Evolutionary conservation across 208 protist species (phyloP).

Genomic region (Leishmania major): DNA sequence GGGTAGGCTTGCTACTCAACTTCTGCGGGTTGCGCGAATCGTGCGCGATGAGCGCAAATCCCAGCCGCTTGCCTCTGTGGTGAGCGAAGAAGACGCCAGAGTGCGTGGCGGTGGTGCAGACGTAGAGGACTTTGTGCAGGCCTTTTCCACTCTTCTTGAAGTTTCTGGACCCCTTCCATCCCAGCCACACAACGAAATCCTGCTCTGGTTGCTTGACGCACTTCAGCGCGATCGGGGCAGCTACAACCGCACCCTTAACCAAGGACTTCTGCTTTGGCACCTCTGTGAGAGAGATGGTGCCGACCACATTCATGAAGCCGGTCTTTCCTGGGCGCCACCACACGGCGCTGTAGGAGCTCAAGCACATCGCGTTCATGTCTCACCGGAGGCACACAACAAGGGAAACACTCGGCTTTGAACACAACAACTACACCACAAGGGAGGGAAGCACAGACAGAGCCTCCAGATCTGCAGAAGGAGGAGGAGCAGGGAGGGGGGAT

Average conservation of each 20-base stretch:
- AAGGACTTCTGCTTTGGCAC: background rate
- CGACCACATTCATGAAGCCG: constrained; percentile 16
- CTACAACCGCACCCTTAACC: background rate
- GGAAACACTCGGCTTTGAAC: background rate
- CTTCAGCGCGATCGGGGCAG: constrained; percentile 6
- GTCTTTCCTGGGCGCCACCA: constrained; percentile 23
- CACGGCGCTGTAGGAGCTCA: constrained; percentile 25
- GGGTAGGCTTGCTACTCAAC: background rate
- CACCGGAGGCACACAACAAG: background rate
- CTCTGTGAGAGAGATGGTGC: background rate
- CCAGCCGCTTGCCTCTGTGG: constrained; percentile 7
- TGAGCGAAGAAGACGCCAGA: constrained; percentile 26
- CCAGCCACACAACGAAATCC: constrained; percentile 21
- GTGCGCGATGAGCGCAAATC: constrained; percentile 24
- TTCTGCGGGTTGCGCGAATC: background rate
- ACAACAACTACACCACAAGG: background rate
- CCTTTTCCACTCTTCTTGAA: constrained; percentile 14
- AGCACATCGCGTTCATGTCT: constrained; percentile 17
- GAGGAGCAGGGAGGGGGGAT: background rate
- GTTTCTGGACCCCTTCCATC: constrained; percentile 15
- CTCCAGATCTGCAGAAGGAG: background rate
- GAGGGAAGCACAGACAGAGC: background rate
- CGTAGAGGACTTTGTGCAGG: constrained; percentile 17
- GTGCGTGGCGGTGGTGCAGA: constrained; percentile 17
- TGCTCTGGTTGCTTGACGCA: constrained; percentile 28